Base-by-base conservation (phyloP, 2,329 filamentous ascomycete genomes). In the Ilyonectria destructans region DNA sequence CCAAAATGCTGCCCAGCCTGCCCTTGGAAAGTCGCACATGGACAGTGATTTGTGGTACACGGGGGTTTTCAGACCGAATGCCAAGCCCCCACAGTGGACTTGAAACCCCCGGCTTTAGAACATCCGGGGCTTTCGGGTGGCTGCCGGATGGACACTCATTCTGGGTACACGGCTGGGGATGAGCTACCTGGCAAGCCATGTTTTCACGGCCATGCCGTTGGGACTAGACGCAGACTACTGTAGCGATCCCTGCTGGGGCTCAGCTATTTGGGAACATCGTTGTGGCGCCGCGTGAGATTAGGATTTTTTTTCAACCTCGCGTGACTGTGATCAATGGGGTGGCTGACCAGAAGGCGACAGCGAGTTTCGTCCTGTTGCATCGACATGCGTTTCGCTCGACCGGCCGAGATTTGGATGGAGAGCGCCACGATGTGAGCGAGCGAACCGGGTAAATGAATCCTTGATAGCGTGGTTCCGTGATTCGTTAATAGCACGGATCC, bases 371-470 rank as follows among this genome's bases (percentile, higher is more conserved):
- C 26, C 51, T 55, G 40, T 33, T 54, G 51, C 31, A 46, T 49
- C 26, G 37, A 17, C 26, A 49, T 33, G 51, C 40, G 59, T 48
- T 43, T 43, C 26, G 37, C 29, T 40, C 43, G 48, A 40, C 19
- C 37, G 46, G 63, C 40, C 54, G 46, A 52, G 33, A 61, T 58
- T 67, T 37, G n/a, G 46, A 66, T 19, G 45, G 35, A 26, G 45
- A 62, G 43, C 64, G 58, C 63, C 63, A 62, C 63, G 33, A 67
- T 54, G 64, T 54, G 37, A 37, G 49, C 15, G 45, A 58, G 46
- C 55, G 49, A 40, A 58, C 49, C 21, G 58, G 58, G 46, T 55
- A 67, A 62, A 61, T 9, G 45, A 59, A 26, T 29, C 43, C 49
- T 40, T n/a, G 51, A 29, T n/a, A 37, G 57, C 19, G 49, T 17